Percentiles rank a stretch among this genome's conserved stretches.
Evolutionary conservation across 164 flowering plant genomes (phyloP).

Genomic region (Brasenia schreberi): DNA sequence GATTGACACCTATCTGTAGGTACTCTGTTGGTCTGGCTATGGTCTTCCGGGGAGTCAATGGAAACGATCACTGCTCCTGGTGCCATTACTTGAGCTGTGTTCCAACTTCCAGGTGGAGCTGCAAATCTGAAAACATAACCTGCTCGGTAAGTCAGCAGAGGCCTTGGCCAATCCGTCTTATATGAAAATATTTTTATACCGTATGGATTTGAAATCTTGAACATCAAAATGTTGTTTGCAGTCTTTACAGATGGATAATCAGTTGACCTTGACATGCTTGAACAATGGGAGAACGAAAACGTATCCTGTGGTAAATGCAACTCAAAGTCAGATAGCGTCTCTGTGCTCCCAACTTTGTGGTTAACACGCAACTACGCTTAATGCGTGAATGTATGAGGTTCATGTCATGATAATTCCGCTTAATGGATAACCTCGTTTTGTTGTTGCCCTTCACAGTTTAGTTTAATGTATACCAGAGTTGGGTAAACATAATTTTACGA

Average conservation of each 20-base stretch:
- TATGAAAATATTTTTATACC: background rate
- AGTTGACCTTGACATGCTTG: slow-evolving; percentile 56
- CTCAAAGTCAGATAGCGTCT: slow-evolving; percentile 33
- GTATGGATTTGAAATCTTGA: background rate
- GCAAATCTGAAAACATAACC: slow-evolving; percentile 40
- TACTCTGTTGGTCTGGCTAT: slow-evolving; percentile 44
- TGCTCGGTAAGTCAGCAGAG: slow-evolving; percentile 37
- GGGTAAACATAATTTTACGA: too few species aligned
- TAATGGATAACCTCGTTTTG: too few species aligned
- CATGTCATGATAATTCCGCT: too few species aligned
- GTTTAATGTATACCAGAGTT: too few species aligned
- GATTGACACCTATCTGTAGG: slow-evolving; percentile 21
- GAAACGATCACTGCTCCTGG: slow-evolving; percentile 91
- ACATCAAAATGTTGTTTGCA: slow-evolving; percentile 25
- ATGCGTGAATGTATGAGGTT: too few species aligned
- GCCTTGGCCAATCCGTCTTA: background rate
- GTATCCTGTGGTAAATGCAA: slow-evolving; percentile 28
- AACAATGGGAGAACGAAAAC: slow-evolving; percentile 28
- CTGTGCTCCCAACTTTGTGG: slow-evolving; percentile 58
- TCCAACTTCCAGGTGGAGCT: slow-evolving; percentile 74
- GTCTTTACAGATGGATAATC: slow-evolving; percentile 43
- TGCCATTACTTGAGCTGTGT: slow-evolving; percentile 84
- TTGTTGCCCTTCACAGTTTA: too few species aligned
- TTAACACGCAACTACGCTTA: slow-evolving; percentile 15
- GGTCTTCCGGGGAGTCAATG: slow-evolving; percentile 67